Conservation (phyloP, 495 filamentous ascomycete species). For the Viridothelium virens region DNA sequence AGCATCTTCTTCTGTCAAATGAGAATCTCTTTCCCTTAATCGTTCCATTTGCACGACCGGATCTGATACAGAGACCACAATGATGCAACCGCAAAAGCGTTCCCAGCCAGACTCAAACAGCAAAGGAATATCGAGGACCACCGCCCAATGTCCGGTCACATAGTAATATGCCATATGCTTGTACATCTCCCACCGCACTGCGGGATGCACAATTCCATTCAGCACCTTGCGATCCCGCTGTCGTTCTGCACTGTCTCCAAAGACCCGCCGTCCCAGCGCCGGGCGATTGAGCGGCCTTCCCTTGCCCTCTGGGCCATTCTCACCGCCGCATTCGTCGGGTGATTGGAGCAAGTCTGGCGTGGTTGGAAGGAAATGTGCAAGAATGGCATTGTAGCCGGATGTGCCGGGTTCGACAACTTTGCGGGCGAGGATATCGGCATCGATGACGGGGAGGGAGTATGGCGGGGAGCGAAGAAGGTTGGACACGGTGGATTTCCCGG, state of each 20-base stretch:
- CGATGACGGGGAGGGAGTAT: slow-evolving; percentile 84
- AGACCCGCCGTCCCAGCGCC: slow-evolving; percentile 75
- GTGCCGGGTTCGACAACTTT: slow-evolving; percentile 88
- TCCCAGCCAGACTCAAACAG: slow-evolving; percentile 85
- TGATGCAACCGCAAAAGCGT: slow-evolving; percentile 64
- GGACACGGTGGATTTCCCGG: slow-evolving; percentile 95
- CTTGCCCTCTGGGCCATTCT: slow-evolving; percentile 39
- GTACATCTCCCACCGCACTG: slow-evolving; percentile 70
- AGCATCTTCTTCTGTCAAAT: slow-evolving; percentile 71
- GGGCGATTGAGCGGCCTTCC: slow-evolving; percentile 75
- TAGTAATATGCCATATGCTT: slow-evolving; percentile 57
- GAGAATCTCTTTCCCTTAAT: slow-evolving; percentile 60
- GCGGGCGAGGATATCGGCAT: slow-evolving; percentile 86
- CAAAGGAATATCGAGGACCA: slow-evolving; percentile 87
- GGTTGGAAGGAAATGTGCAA: slow-evolving; percentile 64
- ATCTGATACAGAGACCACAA: slow-evolving; percentile 76
- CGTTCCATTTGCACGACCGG: slow-evolving; percentile 71
- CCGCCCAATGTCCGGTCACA: slow-evolving; percentile 66
- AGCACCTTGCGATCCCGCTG: slow-evolving; percentile 61
- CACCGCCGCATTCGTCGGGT: slow-evolving; percentile 24
- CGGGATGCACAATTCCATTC: slow-evolving; percentile 88
- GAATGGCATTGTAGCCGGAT: slow-evolving; percentile 67
- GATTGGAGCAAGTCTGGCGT: slow-evolving; percentile 78
- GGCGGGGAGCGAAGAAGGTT: slow-evolving; percentile 67
- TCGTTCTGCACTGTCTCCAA: slow-evolving; percentile 60